Base-by-base conservation (phyloP, 352 stramenopile species). In the Phytophthora sansomeana region DNA sequence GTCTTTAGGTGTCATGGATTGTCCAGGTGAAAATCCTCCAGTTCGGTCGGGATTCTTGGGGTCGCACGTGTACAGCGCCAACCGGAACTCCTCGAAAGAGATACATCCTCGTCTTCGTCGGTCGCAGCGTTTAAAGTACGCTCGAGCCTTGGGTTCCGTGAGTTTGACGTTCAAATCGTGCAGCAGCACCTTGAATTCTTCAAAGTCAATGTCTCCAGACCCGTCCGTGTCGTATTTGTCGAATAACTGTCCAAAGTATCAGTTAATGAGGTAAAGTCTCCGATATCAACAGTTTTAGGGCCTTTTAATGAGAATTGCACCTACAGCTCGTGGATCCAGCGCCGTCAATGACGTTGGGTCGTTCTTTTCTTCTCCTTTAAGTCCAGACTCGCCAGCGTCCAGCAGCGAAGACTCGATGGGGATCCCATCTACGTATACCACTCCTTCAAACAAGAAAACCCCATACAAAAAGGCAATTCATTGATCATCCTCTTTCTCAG, bases 121-220 rank as follows among this genome's bases (percentile, higher is more conserved):
- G 62, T 95, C 87, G 49, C 87, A 95, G 17, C 81, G 77, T 50
- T 88, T 90, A 55, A 93, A 95, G 67, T 95, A 95, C 35, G 83
- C 82, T 2, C 82, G 71, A 33, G 80, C 73, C 62, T 95, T 95
- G 28, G 85, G 80, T 48, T 91, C 81, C 17, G 83, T 83, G 19
- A 95, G 47, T 2, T 80, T 66, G 41, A 95, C 71, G 7, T 72
- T 32, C 17, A 95, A 63, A 51, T 93, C 85, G 9, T 63, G 50
- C 30, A 95, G 68, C 16, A 95, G 67, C 19, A 92, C 72, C 42
- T 81, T 85, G 69, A 95, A 95, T 70, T 95, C 87, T 4, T 90
- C 69, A 29, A 91, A 73, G 60, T 93, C 85, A 33, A 95, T 93
- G 21, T 85, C 85, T 6, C 85, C 87, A 3, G 85, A 93, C 13